Conservation (phyloP, 371 early-diverging fungal genomes). For the Haplosporangium sp. region DNA sequence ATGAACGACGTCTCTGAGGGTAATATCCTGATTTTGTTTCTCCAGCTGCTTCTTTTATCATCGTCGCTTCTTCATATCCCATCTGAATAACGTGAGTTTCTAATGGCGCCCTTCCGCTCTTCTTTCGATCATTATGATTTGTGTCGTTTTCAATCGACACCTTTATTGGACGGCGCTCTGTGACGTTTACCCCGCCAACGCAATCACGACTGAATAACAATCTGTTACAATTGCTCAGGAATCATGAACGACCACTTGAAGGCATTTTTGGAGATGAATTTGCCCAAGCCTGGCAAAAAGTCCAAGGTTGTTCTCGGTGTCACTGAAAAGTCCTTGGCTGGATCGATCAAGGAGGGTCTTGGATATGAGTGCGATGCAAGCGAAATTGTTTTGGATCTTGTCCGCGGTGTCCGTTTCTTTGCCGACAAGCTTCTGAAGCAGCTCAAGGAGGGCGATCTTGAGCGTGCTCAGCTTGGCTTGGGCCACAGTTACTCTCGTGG, state of each 20-base stretch:
- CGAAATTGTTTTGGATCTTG: conserved; percentile 87
- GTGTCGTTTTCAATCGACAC: no score
- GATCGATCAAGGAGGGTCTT: conserved; percentile 63
- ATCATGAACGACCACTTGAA: conserved; percentile 86
- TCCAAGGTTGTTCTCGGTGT: conserved; percentile 88
- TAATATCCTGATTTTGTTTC: conserved; percentile 34
- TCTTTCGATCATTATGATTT: no score
- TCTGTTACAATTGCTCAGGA: conserved; percentile 58
- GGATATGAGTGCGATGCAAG: conserved; percentile 83
- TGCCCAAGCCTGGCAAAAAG: conserved; percentile 85
- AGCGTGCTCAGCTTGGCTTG: conserved; percentile 95
- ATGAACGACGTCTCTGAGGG: conserved; percentile 98
- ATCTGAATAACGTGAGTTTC: no score
- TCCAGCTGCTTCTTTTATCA: background rate
- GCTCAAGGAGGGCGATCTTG: conserved; percentile 91
- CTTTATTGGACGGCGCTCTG: no score
- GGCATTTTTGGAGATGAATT: conserved; percentile 93
- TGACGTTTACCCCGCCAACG: no score
- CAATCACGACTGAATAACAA: background rate
- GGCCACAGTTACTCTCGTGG: conserved; percentile 98
- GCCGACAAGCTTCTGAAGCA: conserved; percentile 89
- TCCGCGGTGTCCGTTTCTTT: conserved; percentile 94
- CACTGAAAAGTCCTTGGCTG: conserved; percentile 85
- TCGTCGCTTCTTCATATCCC: background rate
- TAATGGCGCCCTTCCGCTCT: no score